Conservation (phyloP, 78 protist genomes). For the slime mould (Dictyostelium discoideum) region dicty_2.7 NC_007089.4:4342501-4343000, state of each 20-base stretch:
- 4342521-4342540: slow-evolving; percentile 93
- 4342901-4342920: slow-evolving; percentile 37
- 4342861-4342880: slow-evolving; percentile 13
- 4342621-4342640: slow-evolving; percentile 91
- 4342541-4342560: slow-evolving; percentile 99
- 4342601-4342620: slow-evolving; percentile 85
- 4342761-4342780: not conserved
- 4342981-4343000: slow-evolving; percentile 34
- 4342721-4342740: slow-evolving; percentile 96
- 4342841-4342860: slow-evolving; percentile 75
- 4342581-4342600: slow-evolving; percentile 96
- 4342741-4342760: slow-evolving; percentile 76
- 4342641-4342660: slow-evolving; percentile 70
- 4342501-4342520: slow-evolving; percentile 87
- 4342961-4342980: not conserved
- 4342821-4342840: slow-evolving; percentile 92
- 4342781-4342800: slow-evolving; percentile 91
- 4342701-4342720: slow-evolving; percentile 91
- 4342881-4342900: slow-evolving; percentile 7
- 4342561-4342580: slow-evolving; percentile 91
- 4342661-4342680: slow-evolving; percentile 48
- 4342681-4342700: slow-evolving; percentile 95
- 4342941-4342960: slow-evolving; percentile 20
- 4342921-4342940: not conserved
- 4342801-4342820: slow-evolving; percentile 90